Base-by-base conservation (phyloP, 306 rosid genomes). In the Acmispon strigosus region DNA sequence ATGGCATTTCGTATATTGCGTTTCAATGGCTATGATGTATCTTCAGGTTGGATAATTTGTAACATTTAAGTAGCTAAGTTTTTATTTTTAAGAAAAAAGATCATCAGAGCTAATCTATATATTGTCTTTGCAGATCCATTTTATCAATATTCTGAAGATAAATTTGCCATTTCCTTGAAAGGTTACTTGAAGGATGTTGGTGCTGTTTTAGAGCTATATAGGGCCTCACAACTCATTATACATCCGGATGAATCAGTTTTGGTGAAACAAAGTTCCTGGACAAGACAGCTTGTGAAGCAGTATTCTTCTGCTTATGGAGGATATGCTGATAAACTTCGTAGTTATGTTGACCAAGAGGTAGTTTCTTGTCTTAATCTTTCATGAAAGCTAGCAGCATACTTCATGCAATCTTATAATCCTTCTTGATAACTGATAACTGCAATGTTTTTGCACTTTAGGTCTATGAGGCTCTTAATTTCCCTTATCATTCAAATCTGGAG, bases 1-100 rank as follows among this genome's bases (percentile, higher is more conserved):
- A 75, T 86, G 84, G 96, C 98, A 55, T 92, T 92, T 73, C 93
- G 90, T 13, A 37, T 90, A 16, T 70, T 90, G 66, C 86, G 90
- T 20, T 61, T 85, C 20, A 69, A 84, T 68, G 93, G 90, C 73
- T 92, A 86, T 70, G 86, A 90, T 77, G 93, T 92, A 44, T 86
- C 89, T 79, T 84, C 96, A 71, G 93, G 88, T 83, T 19, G 32
- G 68, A 24, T 75, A 17, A 43, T 54, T 32, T 78, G 43, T 8
- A 66, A 37, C 64, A 10, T 47, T 17, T 41, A 9, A 18, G 58
- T 53, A 27, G 63, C 15, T 52, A 2, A 45, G 42, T 5, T 50
- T 68, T 19, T 24, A 1, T 44, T 20, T 20, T 70, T 24, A 10
- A 1, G 0, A 10, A 62, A 0, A 13, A 64, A 63, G 54, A n/a